phyloP scores from a whole-genome alignment of 1,139 yeast species.

The Taphrina populina region DNA sequence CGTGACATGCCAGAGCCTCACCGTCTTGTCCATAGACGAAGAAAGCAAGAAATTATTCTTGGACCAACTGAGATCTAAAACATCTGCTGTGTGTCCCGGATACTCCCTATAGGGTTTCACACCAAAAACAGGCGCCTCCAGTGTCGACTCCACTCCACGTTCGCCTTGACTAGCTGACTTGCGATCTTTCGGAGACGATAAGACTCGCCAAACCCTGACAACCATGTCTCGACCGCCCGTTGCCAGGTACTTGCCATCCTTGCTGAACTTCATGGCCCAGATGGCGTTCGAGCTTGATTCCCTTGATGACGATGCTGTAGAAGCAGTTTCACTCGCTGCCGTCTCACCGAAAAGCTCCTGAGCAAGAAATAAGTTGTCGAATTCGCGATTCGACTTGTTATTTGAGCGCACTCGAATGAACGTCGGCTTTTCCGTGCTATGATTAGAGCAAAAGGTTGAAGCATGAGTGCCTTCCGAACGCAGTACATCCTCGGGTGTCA shows the following conservation, averaged over 20 bases:
- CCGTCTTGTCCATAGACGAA: conserved; percentile 84
- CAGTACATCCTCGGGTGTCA: conserved; percentile 14
- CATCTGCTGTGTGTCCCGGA: conserved; percentile 66
- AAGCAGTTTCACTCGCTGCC: conserved; percentile 4
- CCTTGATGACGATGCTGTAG: conserved; percentile 31
- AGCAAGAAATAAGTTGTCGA: conserved; percentile 68
- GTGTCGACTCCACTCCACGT: conserved; percentile 35
- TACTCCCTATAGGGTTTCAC: conserved; percentile 63
- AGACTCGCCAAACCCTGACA: conserved; percentile 75
- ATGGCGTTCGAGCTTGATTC: conserved; percentile 51
- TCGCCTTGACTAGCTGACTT: conserved; percentile 26
- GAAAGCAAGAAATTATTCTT: conserved; percentile 76
- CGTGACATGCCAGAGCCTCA: conserved; percentile 79
- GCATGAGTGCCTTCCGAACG: conserved; percentile 47
- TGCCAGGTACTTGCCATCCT: conserved; percentile 79
- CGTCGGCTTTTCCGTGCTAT: conserved; percentile 44
- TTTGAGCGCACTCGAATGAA: conserved; percentile 47
- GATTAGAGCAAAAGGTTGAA: conserved; percentile 41
- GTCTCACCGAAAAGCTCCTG: conserved; percentile 57
- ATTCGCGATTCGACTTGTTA: conserved; percentile 44
- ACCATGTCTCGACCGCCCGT: conserved; percentile 75
- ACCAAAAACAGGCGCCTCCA: conserved; percentile 77
- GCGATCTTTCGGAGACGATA: conserved; percentile 62
- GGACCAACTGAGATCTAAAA: conserved; percentile 81
- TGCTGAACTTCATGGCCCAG: conserved; percentile 70